Evolutionary conservation across 2,329 filamentous ascomycete species (phyloP).

Genomic region (Juglanconis sp.): DNA sequence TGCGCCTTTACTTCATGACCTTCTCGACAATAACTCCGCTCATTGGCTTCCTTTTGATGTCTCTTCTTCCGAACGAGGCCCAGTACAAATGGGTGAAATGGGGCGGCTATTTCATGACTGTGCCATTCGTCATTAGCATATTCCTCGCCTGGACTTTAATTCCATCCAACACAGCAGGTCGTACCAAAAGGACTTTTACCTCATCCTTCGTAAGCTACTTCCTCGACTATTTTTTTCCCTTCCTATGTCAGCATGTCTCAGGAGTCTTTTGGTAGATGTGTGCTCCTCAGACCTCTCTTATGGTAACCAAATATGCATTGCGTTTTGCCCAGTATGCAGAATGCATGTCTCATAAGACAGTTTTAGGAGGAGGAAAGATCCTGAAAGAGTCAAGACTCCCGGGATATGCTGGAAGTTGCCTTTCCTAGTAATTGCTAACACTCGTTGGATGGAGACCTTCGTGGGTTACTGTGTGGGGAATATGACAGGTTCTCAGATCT

Average conservation of each 20-base stretch:
- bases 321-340: no score
- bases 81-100: constrained; percentile 35
- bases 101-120: constrained; percentile 35
- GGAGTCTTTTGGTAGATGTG: no score
- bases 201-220: constrained; percentile 37
- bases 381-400: no score
- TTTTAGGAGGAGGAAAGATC: no score
- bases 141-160: constrained; percentile 36
- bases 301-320: no score
- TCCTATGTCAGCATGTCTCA: no score
- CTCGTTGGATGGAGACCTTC: constrained; percentile 26
- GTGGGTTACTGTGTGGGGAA: constrained; percentile 44
- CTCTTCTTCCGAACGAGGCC: constrained; percentile 31
- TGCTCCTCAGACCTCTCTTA: no score
- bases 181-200: constrained; percentile 44
- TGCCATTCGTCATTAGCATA: constrained; percentile 30
- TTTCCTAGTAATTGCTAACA: no score
- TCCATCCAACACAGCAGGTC: constrained; percentile 42
- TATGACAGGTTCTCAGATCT: constrained; percentile 45
- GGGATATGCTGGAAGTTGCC: no score
- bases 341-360: no score
- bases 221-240: no score
- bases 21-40: constrained; percentile 33
- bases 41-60: constrained; percentile 34
- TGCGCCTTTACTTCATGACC: constrained; percentile 37